Base-by-base conservation (phyloP, 176 grass and related monocot genomes). In the Musa schizocarpa region DNA sequence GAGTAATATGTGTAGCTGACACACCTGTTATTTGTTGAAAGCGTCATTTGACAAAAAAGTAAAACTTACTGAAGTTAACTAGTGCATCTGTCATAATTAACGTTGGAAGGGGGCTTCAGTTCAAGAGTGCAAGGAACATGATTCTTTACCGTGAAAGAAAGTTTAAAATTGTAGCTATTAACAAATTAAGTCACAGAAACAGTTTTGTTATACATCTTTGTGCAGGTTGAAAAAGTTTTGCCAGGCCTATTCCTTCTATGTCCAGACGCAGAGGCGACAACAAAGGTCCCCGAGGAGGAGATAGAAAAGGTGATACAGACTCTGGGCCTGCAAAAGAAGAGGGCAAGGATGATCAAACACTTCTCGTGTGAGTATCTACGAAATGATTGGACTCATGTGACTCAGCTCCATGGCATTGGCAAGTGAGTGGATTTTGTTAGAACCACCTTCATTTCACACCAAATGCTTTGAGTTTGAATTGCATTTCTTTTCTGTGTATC, bases 391-490 rank as follows among this genome's bases (percentile, higher is more conserved):
- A 92, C 75, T 19, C 53, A 92, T 59, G 75, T 92, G 19, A 92
- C 89, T 13, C 65, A 85, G 50, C 89, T 96, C 63, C 84, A 73
- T 78, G 92, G 92, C 14, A 80, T 96, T 54, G 87, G 82, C 73
- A 96, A 96, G 92, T 89, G 68, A 92, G 82, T 82, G n/a, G 24
- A 11, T 17, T 26, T 50, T 51, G 11, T 11, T 34, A 53, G 51
- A 54, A 69, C 51, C 26, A 20, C 54, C 76, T 65, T 79, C 43
- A 11, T 77, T 74, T 9, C 24, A 50, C 54, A 20, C 2, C 25
- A 50, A 24, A 73, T 55, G 24, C 27, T 56, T 24, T n/a, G 48
- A 62, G 17, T 62, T 20, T 43, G 3, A 43, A 43, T 43, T 62
- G 58, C 58, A 9, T 20, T 20, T n/a, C 3, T 62, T 62, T 62